A percentile compares a stretch with the other conserved stretches of the same genome.
Conservation (phyloP, 2,329 filamentous ascomycete species). For the Penicillium frequentans region DNA sequence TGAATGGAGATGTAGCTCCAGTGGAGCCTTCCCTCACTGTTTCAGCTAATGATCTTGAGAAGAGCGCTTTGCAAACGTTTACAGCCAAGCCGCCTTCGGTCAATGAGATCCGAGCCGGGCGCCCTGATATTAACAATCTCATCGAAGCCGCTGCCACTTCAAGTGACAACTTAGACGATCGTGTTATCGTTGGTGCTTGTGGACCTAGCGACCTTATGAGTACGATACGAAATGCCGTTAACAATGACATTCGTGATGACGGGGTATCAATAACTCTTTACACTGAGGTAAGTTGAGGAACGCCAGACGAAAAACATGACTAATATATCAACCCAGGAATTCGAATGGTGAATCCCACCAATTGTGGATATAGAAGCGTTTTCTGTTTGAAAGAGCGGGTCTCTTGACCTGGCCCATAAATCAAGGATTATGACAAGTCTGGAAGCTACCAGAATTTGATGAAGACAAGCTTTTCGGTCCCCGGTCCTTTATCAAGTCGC, state of each 20-base stretch:
- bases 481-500: no score
- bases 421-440: no score
- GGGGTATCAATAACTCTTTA: slow-evolving; percentile 5
- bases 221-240: slow-evolving; percentile 1
- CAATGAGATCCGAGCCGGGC: background rate
- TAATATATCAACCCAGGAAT: background rate
- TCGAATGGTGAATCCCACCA: slow-evolving; percentile 9
- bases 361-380: no score
- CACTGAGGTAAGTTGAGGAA: slow-evolving; percentile 1
- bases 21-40: no score
- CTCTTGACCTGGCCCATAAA: no score
- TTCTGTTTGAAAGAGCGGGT: no score
- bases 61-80: background rate
- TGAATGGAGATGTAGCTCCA: background rate
- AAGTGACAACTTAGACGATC: background rate
- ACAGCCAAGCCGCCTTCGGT: background rate
- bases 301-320: no score
- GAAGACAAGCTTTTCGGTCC: no score
- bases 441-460: no score
- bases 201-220: slow-evolving; percentile 3
- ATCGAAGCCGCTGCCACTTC: background rate
- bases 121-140: slow-evolving; percentile 5
- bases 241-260: background rate
- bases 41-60: background rate
- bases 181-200: slow-evolving; percentile 9